Evolutionary conservation across 2,329 filamentous ascomycete genomes (phyloP), one percentile per base, ranked within the genome.

Genomic region (Mollisia scopiformis): DNA sequence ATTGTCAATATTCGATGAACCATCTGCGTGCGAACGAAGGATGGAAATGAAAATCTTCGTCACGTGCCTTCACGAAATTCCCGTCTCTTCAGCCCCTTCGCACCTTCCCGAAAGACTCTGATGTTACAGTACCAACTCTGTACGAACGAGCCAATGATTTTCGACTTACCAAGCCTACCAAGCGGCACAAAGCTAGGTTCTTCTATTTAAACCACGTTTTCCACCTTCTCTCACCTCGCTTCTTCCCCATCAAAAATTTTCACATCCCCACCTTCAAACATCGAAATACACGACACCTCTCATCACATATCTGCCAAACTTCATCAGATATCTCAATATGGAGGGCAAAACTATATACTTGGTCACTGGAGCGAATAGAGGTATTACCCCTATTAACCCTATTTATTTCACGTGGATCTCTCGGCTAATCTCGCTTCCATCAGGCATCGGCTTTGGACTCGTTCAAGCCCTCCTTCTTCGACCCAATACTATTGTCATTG

Each of bases 401-500:
- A 58, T 68, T 61, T 53, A 52, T 37, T 16, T 21, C 52, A 55
- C 57, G 55, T 54, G 47, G 37, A 49, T 47, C 39, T 50, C 58
- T 43, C 55, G 57, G 43, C 43, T 47, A 47, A 47, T 23, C 23
- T 62, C 57, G 33, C 35, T 13, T 50, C 14, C 23, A 11, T 21
- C 55, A 72, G 71, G 70, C 25, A 70, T 69, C 57, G 78, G 78
- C 2, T 66, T 72, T 10, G 72, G 69, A 5, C 65, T 78, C 10
- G 64, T 72, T 49, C 55, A 69, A 37, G 25, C 54, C 2, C 77
- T 77, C 63, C 75, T 81, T 39, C 60, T 65, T 1, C 68, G 73
- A 1, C 74, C 78, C 1, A 67, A 75, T 46, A 75, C 72, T 19
- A 77, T 69, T 19, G 74, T 80, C 41, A 74, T 81, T 14, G 77